A percentile compares a stretch with the other conserved stretches of the same genome.
Conservation (phyloP, 2,329 filamentous ascomycete genomes). For the Pestalotiopsis sp. region DNA sequence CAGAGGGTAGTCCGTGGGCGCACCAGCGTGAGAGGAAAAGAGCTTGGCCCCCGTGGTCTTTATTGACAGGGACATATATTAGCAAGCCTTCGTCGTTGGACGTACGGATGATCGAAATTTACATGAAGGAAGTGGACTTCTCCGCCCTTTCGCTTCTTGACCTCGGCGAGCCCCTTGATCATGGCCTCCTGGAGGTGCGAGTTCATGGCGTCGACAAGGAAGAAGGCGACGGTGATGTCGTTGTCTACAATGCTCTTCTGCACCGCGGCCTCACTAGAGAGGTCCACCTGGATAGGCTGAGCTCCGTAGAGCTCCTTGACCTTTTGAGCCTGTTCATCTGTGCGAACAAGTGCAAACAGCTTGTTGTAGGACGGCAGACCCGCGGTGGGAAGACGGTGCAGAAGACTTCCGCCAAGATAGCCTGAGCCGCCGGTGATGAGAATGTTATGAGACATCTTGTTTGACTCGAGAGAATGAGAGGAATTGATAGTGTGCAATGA, state of each 20-base stretch:
- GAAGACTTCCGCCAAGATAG: constrained; percentile 53
- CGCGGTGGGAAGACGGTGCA: constrained; percentile 38
- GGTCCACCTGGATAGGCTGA: constrained; percentile 42
- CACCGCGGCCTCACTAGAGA: constrained; percentile 37
- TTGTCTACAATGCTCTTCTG: constrained; percentile 39
- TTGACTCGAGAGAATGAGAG: not conserved
- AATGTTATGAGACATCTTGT: constrained; percentile 37
- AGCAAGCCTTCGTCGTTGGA: not conserved
- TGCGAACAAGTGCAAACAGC: constrained; percentile 51
- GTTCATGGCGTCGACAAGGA: constrained; percentile 44
- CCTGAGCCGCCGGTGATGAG: constrained; percentile 55
- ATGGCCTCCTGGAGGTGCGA: constrained; percentile 37
- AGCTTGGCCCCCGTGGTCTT: constrained; percentile 54
- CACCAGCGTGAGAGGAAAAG: constrained; percentile 49
- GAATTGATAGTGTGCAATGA: not conserved
- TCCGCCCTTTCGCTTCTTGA: constrained; percentile 41
- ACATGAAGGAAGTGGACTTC: constrained; percentile 52
- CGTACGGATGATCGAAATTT: not conserved
- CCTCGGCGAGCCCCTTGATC: constrained; percentile 47
- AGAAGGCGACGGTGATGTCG: constrained; percentile 50
- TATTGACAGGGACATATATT: not conserved
- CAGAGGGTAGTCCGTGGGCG: constrained; percentile 42
- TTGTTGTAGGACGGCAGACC: constrained; percentile 43
- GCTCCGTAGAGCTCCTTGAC: constrained; percentile 45
- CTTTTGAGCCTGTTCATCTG: constrained; percentile 43